A percentile compares a stretch with the other conserved stretches of the same genome.
These are phyloP conservation scores for Rubia yunnanensis DNA, from an alignment of 257 asterid genomes.

Conservation along the genomic window DNA sequence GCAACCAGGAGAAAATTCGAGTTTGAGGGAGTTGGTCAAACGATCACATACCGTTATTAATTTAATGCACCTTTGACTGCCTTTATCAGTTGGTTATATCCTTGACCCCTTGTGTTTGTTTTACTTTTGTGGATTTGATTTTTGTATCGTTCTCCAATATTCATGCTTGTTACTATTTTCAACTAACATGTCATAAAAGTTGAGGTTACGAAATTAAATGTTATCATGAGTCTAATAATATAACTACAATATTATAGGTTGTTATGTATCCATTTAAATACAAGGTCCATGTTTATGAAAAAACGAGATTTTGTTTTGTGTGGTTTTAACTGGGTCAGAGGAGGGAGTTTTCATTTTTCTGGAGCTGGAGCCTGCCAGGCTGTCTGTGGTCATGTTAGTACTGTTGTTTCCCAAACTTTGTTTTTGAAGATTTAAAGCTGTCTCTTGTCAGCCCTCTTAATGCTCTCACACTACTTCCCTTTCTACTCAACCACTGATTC, in stretches of 20 bases:
- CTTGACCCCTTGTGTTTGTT: slow-evolving; percentile 9
- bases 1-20: background rate
- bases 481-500: slow-evolving; percentile 6
- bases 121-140: background rate
- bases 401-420: slow-evolving; percentile 16
- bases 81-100: background rate
- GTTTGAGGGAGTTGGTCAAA: slow-evolving; percentile 19
- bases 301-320: no score
- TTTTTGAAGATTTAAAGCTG: slow-evolving; percentile 13
- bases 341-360: background rate
- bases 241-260: no score
- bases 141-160: no score
- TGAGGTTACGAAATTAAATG: no score
- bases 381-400: slow-evolving; percentile 4
- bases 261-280: no score
- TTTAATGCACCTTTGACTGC: slow-evolving; percentile 13
- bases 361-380: slow-evolving; percentile 1
- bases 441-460: slow-evolving; percentile 10
- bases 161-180: no score
- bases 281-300: no score
- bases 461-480: background rate
- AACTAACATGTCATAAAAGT: no score
- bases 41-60: slow-evolving; percentile 22
- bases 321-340: no score
- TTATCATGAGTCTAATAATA: no score